Percentiles rank a stretch among this genome's conserved stretches.
Conservation (phyloP, 1,284 basidiomycete species). For the Filobasidium uniguttulatum region DNA sequence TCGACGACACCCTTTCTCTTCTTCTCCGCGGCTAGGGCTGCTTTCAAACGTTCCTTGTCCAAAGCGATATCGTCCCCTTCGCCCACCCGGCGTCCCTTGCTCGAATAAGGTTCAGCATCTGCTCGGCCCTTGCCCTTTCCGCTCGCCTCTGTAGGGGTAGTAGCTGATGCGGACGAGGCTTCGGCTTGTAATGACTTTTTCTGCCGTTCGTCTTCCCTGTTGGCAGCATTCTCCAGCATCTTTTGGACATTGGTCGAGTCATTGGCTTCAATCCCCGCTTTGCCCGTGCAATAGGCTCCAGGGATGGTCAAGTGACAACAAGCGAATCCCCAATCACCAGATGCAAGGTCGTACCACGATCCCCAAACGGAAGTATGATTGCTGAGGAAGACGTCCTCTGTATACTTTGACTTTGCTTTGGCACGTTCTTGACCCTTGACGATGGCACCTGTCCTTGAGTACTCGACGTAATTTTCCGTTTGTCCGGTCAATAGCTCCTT, state of each 20-base stretch:
- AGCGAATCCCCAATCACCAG: conserved; percentile 75
- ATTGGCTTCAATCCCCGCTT: conserved; percentile 69
- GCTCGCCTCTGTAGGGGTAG: conserved; percentile 25
- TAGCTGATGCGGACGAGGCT: conserved; percentile 34
- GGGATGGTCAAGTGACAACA: conserved; percentile 84
- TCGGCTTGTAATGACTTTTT: conserved; percentile 33
- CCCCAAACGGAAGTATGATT: conserved; percentile 95
- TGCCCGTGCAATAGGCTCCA: conserved; percentile 83
- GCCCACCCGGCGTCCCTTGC: conserved; percentile 49
- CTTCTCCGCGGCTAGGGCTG: conserved; percentile 62
- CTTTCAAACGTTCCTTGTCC: conserved; percentile 52
- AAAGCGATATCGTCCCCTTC: conserved; percentile 56
- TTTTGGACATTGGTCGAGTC: conserved; percentile 54
- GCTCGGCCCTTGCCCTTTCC: conserved; percentile 26
- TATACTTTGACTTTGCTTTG: conserved; percentile 76
- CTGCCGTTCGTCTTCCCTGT: conserved; percentile 20
- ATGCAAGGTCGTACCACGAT: conserved; percentile 69
- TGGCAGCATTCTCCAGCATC: conserved; percentile 44
- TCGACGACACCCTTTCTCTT: conserved; percentile 51
- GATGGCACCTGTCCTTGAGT: conserved; percentile 78
- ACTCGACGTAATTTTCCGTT: conserved; percentile 96
- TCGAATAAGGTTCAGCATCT: conserved; percentile 45
- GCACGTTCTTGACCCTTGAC: conserved; percentile 82
- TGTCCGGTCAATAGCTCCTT: conserved; percentile 83
- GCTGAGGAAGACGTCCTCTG: conserved; percentile 84